Base-by-base conservation (phyloP, 768 basidiomycete genomes). In the Sistotremastrum suecicum region DNA sequence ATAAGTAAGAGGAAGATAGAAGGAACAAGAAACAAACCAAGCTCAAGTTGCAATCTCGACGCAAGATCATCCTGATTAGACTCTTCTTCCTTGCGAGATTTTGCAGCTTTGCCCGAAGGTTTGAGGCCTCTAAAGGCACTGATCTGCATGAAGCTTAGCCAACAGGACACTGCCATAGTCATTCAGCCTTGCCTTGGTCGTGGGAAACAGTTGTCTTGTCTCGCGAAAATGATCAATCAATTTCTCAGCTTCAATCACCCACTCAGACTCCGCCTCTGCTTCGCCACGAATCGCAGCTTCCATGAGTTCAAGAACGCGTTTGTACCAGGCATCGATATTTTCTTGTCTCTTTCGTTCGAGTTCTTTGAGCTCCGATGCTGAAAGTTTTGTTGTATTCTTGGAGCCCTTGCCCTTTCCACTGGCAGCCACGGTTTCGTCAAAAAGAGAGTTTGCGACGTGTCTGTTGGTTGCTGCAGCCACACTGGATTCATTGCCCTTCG, bases 141-240 rank as follows among this genome's bases (percentile, higher is more conserved):
- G 41, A 63, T 66, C 72, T 67, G 50, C 31, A 7, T 44, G 53
- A 35, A 40, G 7, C 33, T 38, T 42, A 29, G n/a, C 46, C 31
- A 20, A 9, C 43, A 41, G 11, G 34, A 12, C 41, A 30, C 11
- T 29, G 9, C 41, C 5, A 28, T 6, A 20, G n/a, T 7, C 38
- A 32, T n/a, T 39, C 10, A 6, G 20, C 62, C 77, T 54, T 49
- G 90, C 90, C 53, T 80, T 65, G 31, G 80, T 80, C 2, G 81
- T 78, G 53, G 82, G 69, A 57, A 94, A 99, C 51, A 97, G 58
- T 50, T 79, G 75, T 50, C 80, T 72, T 1, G 91, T 91, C 64
- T 90, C 82, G 44, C 94, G 68, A 63, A 91, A 97, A 59, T 76
- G 80, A 49, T 95, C 91, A 3, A 95, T 73, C 40, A 99, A 66